Evolutionary conservation across 1,284 basidiomycete species (phyloP), one percentile per base, ranked within the genome.

Genomic region (Schizopora paradoxa): DNA sequence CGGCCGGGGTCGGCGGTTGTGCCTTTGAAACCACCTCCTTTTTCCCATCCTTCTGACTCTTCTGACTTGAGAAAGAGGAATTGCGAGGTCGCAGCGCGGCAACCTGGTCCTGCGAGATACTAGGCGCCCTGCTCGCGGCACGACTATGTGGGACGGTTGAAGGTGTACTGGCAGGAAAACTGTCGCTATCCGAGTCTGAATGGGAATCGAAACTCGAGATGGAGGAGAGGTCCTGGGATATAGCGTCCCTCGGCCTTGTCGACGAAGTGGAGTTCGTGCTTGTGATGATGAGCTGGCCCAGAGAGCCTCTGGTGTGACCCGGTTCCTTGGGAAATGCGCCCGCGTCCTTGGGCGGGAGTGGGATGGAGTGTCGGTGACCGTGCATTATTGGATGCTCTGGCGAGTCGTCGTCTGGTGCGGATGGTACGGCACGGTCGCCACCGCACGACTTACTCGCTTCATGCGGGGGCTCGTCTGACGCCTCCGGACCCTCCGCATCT

Each of bases 381-480:
- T 25, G 51, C 28, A 47, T 47, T 18, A 51, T 45, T 39, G 51
- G 50, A 48, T 29, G 49, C 31, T 36, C n/a, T 52, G 55, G 14
- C 51, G 52, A 33, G 53, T 51, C 55, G 57, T 64, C 41, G 41
- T 44, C 16, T 52, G 52, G 55, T 54, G 49, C 43, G 50, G 50
- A 34, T 51, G 44, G 48, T 52, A 38, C 51, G 43, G 27, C 51
- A 14, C 36, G 44, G 3, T 26, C 28, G 19, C 37, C 44, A 13
- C 31, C 34, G 40, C 42, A 44, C 16, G 42, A 33, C 29, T 41
- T 37, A 47, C 53, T 35, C 34, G 33, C 56, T 54, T 54, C 61
- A 62, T 68, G 70, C 56, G 73, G 73, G 38, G 76, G 75, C 72
- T 76, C 77, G 62, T 81, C 79, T 58, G 76, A 68, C 45, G 72